phyloP scores from a whole-genome alignment of 2,329 filamentous ascomycete species.

The Calonectria naviculata region DNA sequence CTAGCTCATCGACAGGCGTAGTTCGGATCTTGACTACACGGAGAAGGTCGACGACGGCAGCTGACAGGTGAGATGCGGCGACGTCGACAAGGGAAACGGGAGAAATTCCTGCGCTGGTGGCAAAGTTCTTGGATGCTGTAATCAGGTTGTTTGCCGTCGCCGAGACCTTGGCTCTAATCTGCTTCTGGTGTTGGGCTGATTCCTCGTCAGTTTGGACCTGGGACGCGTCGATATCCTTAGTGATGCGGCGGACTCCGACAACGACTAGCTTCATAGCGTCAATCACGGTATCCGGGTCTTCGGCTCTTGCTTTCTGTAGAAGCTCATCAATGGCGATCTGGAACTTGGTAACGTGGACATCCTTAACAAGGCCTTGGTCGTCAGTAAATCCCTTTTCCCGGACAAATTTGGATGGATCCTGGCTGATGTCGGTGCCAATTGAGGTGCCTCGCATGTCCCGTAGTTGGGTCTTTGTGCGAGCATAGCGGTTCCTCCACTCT shows the following conservation, averaged over 20 bases:
- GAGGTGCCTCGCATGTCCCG: slow-evolving; percentile 85
- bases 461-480: slow-evolving; percentile 87
- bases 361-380: slow-evolving; percentile 83
- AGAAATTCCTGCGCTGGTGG: slow-evolving; percentile 82
- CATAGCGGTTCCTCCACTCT: slow-evolving; percentile 92
- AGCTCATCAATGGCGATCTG: slow-evolving; percentile 95
- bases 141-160: slow-evolving; percentile 95
- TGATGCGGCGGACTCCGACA: slow-evolving; percentile 84
- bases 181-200: slow-evolving; percentile 68
- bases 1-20: slow-evolving; percentile 80
- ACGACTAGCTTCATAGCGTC: slow-evolving; percentile 91
- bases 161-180: slow-evolving; percentile 86
- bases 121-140: slow-evolving; percentile 93
- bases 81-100: slow-evolving; percentile 95
- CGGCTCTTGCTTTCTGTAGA: slow-evolving; percentile 78
- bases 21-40: slow-evolving; percentile 85
- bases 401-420: slow-evolving; percentile 75
- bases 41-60: slow-evolving; percentile 86
- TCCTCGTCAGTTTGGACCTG: slow-evolving; percentile 62
- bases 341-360: slow-evolving; percentile 94
- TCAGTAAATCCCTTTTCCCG: slow-evolving; percentile 76
- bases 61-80: slow-evolving; percentile 89
- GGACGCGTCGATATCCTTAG: slow-evolving; percentile 78
- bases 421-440: slow-evolving; percentile 75
- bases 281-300: slow-evolving; percentile 80